Base-by-base conservation (phyloP, 2,329 filamentous ascomycete genomes). In the Aspergillus pseudotamarii region DNA sequence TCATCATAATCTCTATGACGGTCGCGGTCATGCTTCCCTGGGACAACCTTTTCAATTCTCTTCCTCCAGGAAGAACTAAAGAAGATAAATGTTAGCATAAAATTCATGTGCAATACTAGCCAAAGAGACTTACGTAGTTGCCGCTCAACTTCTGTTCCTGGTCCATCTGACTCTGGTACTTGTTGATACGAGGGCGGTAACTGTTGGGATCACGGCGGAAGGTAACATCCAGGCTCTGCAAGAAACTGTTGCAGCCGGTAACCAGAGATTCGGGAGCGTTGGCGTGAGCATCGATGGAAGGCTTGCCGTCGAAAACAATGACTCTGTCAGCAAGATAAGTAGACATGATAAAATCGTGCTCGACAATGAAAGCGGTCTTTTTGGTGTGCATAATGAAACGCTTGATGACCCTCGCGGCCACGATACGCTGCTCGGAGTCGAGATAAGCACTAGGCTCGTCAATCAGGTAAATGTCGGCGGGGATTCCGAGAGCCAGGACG, bases 381-480 rank as follows among this genome's bases (percentile, higher is more conserved):
- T 98, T 98, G 73, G 93, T 90, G 85, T 99, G 94, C 95, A 99
- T 99, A 81, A 99, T 99, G 86, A 96, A 99, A 70, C 95, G 91
- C 86, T 99, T 99, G 84, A 99, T 99, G 77, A 99, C 96, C 76
- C 94, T 91, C 53, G 94, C 91, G 66, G 94, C 94, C 73, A 99
- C 90, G 76, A 99, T 97, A 91, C 95, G 94, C 83, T 99, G 95
- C 83, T 99, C 95, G 57, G 95, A 98, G 80, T 99, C 95, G 63
- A 99, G 91, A 81, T 99, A 99, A 66, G 94, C 94, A 71, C 91
- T 95, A 54, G 95, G 95, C 83, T 99, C 95, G 76, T 99, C 95
- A 75, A 99, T 99, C 68, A 99, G 86, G 80, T 99, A 99, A 76
- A 99, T 97, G 75, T 99, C 95, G 61, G 95, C 95, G 36, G 95